Percentiles rank a stretch among this genome's conserved stretches.
Conservation (phyloP, 1,139 yeast species). For the Yamadazyma aaseri region DNA sequence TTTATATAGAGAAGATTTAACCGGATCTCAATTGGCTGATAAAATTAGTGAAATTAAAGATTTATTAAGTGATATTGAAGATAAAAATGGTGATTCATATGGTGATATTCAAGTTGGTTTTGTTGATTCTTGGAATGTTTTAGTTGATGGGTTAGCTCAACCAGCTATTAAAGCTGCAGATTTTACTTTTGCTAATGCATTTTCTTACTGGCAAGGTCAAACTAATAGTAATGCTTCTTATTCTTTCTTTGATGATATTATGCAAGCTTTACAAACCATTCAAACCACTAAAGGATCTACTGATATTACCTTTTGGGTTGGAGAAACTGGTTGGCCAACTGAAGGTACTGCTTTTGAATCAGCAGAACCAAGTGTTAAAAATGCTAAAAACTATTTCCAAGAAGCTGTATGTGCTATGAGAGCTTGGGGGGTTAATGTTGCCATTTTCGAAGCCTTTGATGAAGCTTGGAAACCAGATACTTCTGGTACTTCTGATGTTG, state of each 20-base stretch:
- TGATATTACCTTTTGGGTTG: constrained; percentile 88
- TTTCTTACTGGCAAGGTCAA: constrained; percentile 99
- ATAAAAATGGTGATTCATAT: constrained; percentile 79
- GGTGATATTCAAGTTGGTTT: constrained; percentile 76
- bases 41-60: constrained; percentile 59
- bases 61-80: constrained; percentile 58
- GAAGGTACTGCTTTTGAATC: constrained; percentile 71
- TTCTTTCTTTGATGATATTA: constrained; percentile 92
- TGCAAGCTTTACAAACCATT: constrained; percentile 89
- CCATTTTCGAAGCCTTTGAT: constrained; percentile 91
- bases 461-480: constrained; percentile 95
- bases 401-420: constrained; percentile 88
- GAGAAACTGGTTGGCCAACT: constrained; percentile 99
- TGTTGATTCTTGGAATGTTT: constrained; percentile 93
- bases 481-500: constrained; percentile 81
- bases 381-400: constrained; percentile 81
- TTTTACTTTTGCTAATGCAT: constrained; percentile 86
- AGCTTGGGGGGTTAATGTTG: constrained; percentile 92
- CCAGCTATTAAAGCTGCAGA: constrained; percentile 80
- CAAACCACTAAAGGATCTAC: constrained; percentile 84
- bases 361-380: constrained; percentile 64
- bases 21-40: constrained; percentile 65
- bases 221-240: constrained; percentile 74
- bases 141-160: constrained; percentile 72
- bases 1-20: constrained; percentile 78